These are phyloP conservation scores for Diaporthe amygdali DNA, from an alignment of 2,329 filamentous ascomycete genomes.

Conservation along the genomic window DNA sequence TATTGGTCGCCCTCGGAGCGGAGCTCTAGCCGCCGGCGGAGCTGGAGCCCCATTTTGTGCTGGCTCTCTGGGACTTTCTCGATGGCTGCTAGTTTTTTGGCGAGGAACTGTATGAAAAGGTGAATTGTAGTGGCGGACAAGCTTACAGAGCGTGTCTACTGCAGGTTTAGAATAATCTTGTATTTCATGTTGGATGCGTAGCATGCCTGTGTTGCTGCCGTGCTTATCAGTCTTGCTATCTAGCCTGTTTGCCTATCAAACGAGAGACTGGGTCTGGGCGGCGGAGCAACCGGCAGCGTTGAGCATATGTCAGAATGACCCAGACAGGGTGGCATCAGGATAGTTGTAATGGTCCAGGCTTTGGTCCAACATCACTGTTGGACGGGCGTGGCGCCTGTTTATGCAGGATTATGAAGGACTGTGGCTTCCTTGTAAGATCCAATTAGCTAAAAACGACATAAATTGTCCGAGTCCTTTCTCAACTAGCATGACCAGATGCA, in stretches of 20 bases:
- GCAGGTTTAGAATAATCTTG: neutral
- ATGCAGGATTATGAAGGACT: too few species aligned
- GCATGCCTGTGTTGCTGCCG: neutral
- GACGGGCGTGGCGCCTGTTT: too few species aligned
- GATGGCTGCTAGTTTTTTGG: neutral
- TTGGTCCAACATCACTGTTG: too few species aligned
- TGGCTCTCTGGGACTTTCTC: neutral
- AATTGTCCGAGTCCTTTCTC: too few species aligned
- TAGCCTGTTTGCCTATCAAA: constrained; percentile 9
- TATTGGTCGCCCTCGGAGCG: neutral
- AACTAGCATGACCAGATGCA: too few species aligned
- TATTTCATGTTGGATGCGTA: neutral
- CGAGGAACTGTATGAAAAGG: neutral
- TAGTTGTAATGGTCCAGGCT: too few species aligned
- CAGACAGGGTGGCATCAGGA: too few species aligned
- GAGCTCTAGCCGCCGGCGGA: constrained; percentile 9
- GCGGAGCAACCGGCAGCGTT: too few species aligned
- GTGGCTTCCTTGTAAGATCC: too few species aligned
- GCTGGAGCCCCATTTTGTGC: neutral
- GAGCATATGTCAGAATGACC: too few species aligned
- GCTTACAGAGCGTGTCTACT: neutral
- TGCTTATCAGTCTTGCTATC: constrained; percentile 2
- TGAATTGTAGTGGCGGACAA: neutral
- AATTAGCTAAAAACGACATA: too few species aligned
- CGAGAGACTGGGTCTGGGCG: too few species aligned